phyloP scores from a whole-genome alignment of 805 yeast genomes.

The Zygosaccharomyces lentus region DNA sequence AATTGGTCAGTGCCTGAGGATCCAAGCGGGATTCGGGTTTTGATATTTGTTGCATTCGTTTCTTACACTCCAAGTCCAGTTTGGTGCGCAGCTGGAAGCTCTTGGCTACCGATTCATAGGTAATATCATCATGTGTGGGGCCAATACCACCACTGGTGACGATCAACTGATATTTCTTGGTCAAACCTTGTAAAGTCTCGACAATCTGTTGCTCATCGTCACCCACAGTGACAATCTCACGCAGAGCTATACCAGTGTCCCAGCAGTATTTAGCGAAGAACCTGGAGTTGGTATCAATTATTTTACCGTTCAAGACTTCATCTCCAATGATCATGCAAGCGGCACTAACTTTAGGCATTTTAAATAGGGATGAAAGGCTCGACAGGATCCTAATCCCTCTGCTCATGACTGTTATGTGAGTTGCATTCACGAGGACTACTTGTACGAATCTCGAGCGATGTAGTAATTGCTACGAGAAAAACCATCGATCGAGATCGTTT shows the following conservation, averaged over 20 bases:
- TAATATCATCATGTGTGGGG: constrained; percentile 87
- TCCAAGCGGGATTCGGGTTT: constrained; percentile 35
- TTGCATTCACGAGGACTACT: not conserved
- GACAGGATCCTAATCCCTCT: not conserved
- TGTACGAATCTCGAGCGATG: not conserved
- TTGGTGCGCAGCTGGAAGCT: constrained; percentile 50
- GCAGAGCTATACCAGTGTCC: constrained; percentile 58
- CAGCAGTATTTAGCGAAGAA: constrained; percentile 71
- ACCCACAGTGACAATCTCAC: constrained; percentile 67
- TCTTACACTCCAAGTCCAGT: constrained; percentile 54
- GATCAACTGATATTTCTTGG: constrained; percentile 55
- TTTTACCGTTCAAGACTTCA: constrained; percentile 83
- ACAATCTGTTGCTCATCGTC: constrained; percentile 68
- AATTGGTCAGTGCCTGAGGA: constrained; percentile 52
- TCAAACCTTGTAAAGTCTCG: constrained; percentile 43
- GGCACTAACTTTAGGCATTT: constrained; percentile 30
- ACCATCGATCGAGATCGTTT: not conserved
- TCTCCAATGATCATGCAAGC: constrained; percentile 62
- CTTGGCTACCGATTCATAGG: constrained; percentile 69
- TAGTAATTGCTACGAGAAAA: not conserved
- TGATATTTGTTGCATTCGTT: constrained; percentile 52
- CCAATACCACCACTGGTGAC: constrained; percentile 71
- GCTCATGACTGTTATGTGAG: not conserved
- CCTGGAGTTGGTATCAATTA: constrained; percentile 70
- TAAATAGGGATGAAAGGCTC: not conserved